These are phyloP conservation scores for Aspergillus cristatus DNA, from an alignment of 495 filamentous ascomycete species.

Conservation along the genomic window DNA sequence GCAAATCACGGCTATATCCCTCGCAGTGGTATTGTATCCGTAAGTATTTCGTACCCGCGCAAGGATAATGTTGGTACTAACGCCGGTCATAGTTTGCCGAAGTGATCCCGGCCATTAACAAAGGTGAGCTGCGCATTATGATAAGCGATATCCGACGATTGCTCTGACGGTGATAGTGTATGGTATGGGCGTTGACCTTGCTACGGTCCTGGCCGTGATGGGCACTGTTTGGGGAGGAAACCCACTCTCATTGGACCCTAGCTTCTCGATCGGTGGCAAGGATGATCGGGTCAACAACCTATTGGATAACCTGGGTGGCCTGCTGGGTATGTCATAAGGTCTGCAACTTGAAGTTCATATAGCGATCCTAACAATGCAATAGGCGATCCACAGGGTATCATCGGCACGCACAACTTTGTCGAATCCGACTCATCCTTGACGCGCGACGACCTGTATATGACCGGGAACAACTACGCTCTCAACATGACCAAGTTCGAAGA, in stretches of 20 bases:
- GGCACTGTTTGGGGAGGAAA: constrained; percentile 44
- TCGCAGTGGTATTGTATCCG: constrained; percentile 38
- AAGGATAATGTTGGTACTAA: constrained; percentile 19
- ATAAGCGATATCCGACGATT: background rate
- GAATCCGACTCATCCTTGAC: constrained; percentile 49
- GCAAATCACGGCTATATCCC: constrained; percentile 49
- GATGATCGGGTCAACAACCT: constrained; percentile 22
- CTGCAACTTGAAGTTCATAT: too few species aligned
- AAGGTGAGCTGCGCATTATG: constrained; percentile 9
- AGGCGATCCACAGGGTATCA: constrained; percentile 36
- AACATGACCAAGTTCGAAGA: constrained; percentile 35
- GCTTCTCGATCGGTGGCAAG: constrained; percentile 30
- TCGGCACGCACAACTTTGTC: constrained; percentile 47
- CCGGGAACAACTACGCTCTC: constrained; percentile 31
- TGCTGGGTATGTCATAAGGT: constrained; percentile 13
- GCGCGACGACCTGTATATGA: constrained; percentile 42
- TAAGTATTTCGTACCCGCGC: constrained; percentile 3
- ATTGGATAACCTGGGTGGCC: constrained; percentile 17
- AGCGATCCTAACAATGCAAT: background rate
- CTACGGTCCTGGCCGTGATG: constrained; percentile 40
- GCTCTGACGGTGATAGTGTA: constrained; percentile 23
- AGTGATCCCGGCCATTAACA: constrained; percentile 19
- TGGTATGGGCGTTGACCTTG: constrained; percentile 44
- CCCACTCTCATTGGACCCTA: constrained; percentile 26
- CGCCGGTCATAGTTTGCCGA: constrained; percentile 16